phyloP scores from a whole-genome alignment of 2,329 filamentous ascomycete genomes.

The Didymosphaeria variabile region DNA sequence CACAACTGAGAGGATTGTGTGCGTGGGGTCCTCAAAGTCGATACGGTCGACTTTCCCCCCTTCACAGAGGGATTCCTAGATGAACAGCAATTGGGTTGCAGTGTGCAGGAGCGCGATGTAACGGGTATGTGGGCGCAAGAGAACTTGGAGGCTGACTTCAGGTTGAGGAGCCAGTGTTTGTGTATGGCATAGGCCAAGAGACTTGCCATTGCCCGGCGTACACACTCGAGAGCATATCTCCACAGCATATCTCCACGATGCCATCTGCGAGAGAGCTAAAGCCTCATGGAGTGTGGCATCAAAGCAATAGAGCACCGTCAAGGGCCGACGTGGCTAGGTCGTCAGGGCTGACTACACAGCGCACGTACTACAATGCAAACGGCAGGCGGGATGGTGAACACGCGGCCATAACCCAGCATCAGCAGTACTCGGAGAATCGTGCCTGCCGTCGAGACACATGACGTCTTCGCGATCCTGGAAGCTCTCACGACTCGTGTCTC shows the following conservation, averaged over 20 bases:
- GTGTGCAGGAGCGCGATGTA: background rate
- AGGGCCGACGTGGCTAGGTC: background rate
- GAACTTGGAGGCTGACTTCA: background rate
- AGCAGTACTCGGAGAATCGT: background rate
- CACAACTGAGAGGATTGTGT: conserved; percentile 8
- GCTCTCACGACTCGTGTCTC: no score
- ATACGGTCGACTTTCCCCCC: background rate
- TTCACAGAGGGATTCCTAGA: background rate
- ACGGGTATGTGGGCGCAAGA: background rate
- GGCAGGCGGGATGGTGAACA: background rate
- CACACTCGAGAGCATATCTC: background rate
- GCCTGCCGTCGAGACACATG: background rate
- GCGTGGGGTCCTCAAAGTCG: background rate
- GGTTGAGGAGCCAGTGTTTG: background rate
- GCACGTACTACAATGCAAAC: background rate
- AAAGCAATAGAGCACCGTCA: background rate
- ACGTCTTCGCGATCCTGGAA: no score
- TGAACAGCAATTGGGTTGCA: background rate
- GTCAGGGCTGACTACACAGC: background rate
- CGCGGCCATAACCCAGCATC: background rate
- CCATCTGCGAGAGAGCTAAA: background rate
- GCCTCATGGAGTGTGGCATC: background rate
- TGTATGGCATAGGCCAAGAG: background rate
- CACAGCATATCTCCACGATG: background rate
- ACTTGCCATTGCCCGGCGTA: background rate